Evolutionary conservation across 192 early-diverging fungal species (phyloP).

Genomic region (Cladochytrium replicatum): DNA sequence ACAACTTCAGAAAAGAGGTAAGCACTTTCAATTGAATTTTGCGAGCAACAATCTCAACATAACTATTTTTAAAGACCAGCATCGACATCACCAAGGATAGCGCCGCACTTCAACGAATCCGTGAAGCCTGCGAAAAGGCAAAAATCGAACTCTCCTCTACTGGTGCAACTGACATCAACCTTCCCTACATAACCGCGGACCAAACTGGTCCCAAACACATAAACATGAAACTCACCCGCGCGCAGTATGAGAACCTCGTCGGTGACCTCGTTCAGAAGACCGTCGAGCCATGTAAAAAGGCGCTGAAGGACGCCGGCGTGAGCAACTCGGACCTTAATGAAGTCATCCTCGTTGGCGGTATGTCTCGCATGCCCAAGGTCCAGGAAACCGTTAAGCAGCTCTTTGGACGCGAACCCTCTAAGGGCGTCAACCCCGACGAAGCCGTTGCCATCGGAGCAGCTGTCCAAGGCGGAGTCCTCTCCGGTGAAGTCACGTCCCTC

Average conservation of each 20-base stretch:
- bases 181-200: slow-evolving; percentile 66
- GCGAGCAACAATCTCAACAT: background rate
- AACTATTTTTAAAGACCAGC: slow-evolving; percentile 42
- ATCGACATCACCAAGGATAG: slow-evolving; percentile 62
- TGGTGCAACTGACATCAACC: slow-evolving; percentile 57
- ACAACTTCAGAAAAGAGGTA: slow-evolving; percentile 56
- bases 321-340: slow-evolving; percentile 68
- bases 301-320: slow-evolving; percentile 66
- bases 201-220: slow-evolving; percentile 93
- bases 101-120: slow-evolving; percentile 69
- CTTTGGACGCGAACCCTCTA: slow-evolving; percentile 68
- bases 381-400: slow-evolving; percentile 60
- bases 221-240: slow-evolving; percentile 80
- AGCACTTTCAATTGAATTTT: background rate
- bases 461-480: slow-evolving; percentile 63
- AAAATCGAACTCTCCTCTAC: slow-evolving; percentile 69
- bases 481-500: slow-evolving; percentile 57
- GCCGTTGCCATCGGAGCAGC: slow-evolving; percentile 77
- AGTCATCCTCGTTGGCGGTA: slow-evolving; percentile 75
- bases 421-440: slow-evolving; percentile 68
- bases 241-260: slow-evolving; percentile 74
- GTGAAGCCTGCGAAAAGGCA: slow-evolving; percentile 64
- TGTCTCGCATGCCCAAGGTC: slow-evolving; percentile 83
- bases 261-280: slow-evolving; percentile 51
- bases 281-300: slow-evolving; percentile 61